These are phyloP conservation scores for Conticribra guillardii DNA, from an alignment of 108 stramenopile genomes.

Conservation along the genomic window DNA sequence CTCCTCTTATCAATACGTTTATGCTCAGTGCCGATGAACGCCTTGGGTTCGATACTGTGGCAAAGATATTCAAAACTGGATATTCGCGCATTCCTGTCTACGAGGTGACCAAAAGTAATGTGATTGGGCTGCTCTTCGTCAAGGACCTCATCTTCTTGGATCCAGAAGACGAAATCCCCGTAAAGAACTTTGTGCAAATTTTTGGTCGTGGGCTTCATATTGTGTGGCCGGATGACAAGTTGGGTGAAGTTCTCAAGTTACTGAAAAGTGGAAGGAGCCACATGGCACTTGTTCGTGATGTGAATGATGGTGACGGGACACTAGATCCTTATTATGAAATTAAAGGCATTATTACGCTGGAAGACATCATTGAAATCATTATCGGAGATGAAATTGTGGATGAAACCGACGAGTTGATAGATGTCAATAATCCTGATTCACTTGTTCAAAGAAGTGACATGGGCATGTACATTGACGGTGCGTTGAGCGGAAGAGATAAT, in stretches of 20 bases:
- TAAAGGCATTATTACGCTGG: conserved; percentile 97
- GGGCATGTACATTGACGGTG: conserved; percentile 34
- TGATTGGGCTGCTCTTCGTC: conserved; percentile 95
- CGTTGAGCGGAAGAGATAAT: conserved; percentile 15
- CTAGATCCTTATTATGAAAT: conserved; percentile 93
- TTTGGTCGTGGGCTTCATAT: conserved; percentile 90
- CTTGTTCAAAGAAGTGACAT: conserved; percentile 50
- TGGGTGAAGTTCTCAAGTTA: conserved; percentile 90
- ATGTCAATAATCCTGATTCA: conserved; percentile 65
- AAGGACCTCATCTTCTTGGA: conserved; percentile 99
- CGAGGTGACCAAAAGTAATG: conserved; percentile 83
- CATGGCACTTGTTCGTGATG: conserved; percentile 95
- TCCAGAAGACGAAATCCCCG: conserved; percentile 92
- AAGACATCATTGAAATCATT: conserved; percentile 95
- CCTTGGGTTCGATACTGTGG: conserved; percentile 92
- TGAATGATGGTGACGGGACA: conserved; percentile 75
- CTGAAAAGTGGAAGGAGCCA: conserved; percentile 91
- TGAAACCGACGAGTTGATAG: conserved; percentile 93
- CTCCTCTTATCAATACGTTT: conserved; percentile 89
- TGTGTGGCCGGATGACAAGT: conserved; percentile 85
- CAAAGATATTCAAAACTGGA: conserved; percentile 95
- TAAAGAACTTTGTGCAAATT: conserved; percentile 89
- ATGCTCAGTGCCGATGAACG: conserved; percentile 90
- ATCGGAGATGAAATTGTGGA: conserved; percentile 98
- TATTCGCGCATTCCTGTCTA: conserved; percentile 93